Evolutionary conservation across 2,329 filamentous ascomycete genomes (phyloP).

Genomic region (Juglanconis oblonga): DNA sequence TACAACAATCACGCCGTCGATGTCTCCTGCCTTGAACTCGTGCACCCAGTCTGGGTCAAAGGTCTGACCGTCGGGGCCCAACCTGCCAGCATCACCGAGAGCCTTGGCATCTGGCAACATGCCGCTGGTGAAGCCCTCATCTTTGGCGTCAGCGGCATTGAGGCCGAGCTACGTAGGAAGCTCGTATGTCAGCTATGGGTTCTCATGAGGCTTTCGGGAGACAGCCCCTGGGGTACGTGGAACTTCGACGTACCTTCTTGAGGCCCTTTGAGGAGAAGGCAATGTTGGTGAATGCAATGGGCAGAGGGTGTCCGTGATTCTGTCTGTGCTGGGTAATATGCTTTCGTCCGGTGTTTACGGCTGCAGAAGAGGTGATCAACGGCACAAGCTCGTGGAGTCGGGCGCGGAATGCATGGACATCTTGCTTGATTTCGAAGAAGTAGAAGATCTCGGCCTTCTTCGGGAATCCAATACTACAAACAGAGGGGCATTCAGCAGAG

Average conservation of each 20-base stretch:
- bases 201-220: not conserved
- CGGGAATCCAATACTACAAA: not conserved
- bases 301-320: not conserved
- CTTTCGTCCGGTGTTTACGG: not conserved
- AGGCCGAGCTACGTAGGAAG: slow-evolving; percentile 24
- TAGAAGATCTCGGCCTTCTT: slow-evolving; percentile 11
- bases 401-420: not conserved
- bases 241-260: slow-evolving; percentile 15
- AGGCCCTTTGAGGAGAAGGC: slow-evolving; percentile 26
- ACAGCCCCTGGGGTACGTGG: not conserved
- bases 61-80: not conserved
- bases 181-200: not conserved
- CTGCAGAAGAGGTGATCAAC: slow-evolving; percentile 1
- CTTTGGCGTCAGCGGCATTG: slow-evolving; percentile 26
- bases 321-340: not conserved
- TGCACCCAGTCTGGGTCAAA: slow-evolving; percentile 27
- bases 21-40: slow-evolving; percentile 28
- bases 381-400: not conserved
- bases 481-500: not conserved
- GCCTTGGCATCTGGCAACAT: slow-evolving; percentile 29
- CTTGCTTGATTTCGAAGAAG: slow-evolving; percentile 9
- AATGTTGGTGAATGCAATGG: slow-evolving; percentile 20
- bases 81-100: slow-evolving; percentile 25
- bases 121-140: slow-evolving; percentile 31
- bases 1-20: slow-evolving; percentile 35